These are phyloP conservation scores for Scenedesmus sp. DNA, from an alignment of 163 green algal genomes.

Conservation along the genomic window DNA sequence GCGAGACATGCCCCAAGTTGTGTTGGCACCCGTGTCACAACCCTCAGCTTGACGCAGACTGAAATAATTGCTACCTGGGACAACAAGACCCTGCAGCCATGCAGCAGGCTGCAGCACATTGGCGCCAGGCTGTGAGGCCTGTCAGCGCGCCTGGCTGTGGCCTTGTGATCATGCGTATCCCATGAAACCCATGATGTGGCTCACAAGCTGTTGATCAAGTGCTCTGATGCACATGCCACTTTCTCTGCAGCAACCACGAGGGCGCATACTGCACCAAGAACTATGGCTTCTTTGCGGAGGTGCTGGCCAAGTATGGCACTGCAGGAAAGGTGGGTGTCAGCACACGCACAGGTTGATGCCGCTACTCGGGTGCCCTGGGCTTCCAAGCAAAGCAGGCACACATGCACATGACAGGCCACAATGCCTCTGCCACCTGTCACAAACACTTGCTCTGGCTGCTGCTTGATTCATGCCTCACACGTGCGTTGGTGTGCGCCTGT, in stretches of 20 bases:
- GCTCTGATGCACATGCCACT: background rate
- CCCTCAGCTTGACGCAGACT: too few relatives aligned
- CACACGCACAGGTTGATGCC: background rate
- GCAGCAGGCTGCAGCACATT: too few relatives aligned
- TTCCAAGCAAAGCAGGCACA: background rate
- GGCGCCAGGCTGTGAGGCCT: too few relatives aligned
- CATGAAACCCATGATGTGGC: too few relatives aligned
- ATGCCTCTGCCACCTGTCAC: background rate
- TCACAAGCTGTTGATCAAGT: too few relatives aligned
- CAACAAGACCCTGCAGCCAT: background rate
- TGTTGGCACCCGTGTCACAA: too few relatives aligned
- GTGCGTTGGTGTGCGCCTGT: background rate
- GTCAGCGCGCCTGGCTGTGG: too few relatives aligned
- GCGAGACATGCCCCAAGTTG: too few relatives aligned
- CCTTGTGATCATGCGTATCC: too few relatives aligned
- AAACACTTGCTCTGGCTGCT: background rate
- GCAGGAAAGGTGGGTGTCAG: constrained; percentile 11
- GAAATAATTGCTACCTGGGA: too few relatives aligned
- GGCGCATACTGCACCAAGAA: constrained; percentile 86
- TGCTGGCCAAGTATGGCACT: constrained; percentile 56
- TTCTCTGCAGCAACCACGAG: constrained; percentile 98
- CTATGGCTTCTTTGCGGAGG: constrained; percentile 92
- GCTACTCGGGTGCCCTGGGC: background rate
- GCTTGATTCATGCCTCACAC: background rate
- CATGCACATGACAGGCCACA: background rate